Evolutionary conservation across 139 green algal genomes (phyloP), one percentile per base, ranked within the genome.

Genomic region (Ettlia oleoabundans): DNA sequence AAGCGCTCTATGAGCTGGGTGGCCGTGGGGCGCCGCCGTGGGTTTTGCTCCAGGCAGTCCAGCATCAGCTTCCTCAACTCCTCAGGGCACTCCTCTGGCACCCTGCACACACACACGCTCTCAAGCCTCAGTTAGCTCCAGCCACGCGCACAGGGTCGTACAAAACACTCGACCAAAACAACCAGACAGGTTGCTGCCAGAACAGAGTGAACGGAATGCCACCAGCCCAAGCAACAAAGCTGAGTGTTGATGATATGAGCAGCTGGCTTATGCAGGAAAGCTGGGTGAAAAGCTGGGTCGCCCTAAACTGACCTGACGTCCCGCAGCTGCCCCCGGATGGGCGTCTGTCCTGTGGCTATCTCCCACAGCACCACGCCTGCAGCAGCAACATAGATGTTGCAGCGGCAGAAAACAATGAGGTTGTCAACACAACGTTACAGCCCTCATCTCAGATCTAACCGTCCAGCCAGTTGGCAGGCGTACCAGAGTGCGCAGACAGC

Each of bases 41-140:
- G 83, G 51, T 85, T 71, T 10, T 77, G 72, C 58, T 87, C 69
- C 77, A 90, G n/a, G 63, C 86, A 90, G 21, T 63, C 70, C 13
- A 78, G 30, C 15, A 90, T 86, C 9, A 88, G 53, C 21, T 82
- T 55, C 38, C 75, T 47, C 58, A 86, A 62, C 64, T 82, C 76
- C 15, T 85, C 43, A 1, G 75, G 72, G 76, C 86, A 88, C 61
- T 90, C 86, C 62, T 86, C 83, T 0, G 86, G 86, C 63, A 90
- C 86, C 73, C 86, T 89, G 82, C 26, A 21, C 0, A 0, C n/a
- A 2, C 0, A 3, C 3, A 21, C 26, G 5, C 21, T 6, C 5
- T 13, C 52, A 33, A 33, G 70, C 15, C 26, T 19, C 6, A 4
- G 42, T 42, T 26, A n/a, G n/a, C n/a, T n/a, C n/a, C n/a, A n/a